Evolutionary conservation across 345 rosid genomes (phyloP).

Genomic region (Brassica incana): DNA sequence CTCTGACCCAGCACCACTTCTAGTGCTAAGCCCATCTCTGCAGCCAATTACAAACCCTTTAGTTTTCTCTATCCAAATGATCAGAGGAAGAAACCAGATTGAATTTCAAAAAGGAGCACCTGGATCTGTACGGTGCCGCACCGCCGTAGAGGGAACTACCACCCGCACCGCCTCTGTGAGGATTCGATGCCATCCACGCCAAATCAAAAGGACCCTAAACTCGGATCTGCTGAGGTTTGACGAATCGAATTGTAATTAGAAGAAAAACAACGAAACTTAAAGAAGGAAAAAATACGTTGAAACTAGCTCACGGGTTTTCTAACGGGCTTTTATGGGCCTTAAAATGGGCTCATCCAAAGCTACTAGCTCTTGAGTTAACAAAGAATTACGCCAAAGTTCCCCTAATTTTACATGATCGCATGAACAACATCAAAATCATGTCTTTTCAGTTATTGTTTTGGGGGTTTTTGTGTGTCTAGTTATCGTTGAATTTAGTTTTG

Average conservation of each 20-base stretch:
- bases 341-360: not conserved
- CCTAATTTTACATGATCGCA: not conserved
- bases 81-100: not conserved
- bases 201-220: not conserved
- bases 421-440: too few relatives aligned
- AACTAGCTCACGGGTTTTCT: not conserved
- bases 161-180: constrained; percentile 49
- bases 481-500: too few relatives aligned
- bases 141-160: constrained; percentile 27
- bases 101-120: constrained; percentile 29
- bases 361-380: not conserved
- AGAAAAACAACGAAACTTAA: not conserved
- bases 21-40: constrained; percentile 86
- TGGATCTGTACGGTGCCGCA: constrained; percentile 65
- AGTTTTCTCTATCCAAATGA: not conserved
- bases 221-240: not conserved
- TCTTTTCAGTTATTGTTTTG: too few relatives aligned
- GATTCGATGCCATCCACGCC: constrained; percentile 51
- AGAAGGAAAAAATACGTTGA: not conserved
- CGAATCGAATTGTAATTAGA: not conserved
- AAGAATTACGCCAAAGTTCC: not conserved
- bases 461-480: too few relatives aligned
- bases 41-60: not conserved
- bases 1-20: constrained; percentile 65
- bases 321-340: constrained; percentile 22